These are phyloP conservation scores for Pestalotiopsis sp. DNA, from an alignment of 2,329 filamentous ascomycete species.

Conservation along the genomic window DNA sequence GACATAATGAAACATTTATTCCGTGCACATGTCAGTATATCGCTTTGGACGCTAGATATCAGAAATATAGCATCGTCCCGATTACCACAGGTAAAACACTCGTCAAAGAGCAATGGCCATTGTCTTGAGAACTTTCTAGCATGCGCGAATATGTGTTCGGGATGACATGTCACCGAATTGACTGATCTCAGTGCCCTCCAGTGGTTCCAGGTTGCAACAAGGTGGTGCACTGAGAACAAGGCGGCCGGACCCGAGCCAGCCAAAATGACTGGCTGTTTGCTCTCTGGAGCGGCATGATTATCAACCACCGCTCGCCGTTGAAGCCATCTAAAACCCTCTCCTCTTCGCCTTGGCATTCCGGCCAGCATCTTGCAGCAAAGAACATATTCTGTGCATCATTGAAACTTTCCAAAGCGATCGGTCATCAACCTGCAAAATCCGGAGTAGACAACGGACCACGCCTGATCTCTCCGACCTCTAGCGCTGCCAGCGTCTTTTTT, in stretches of 20 bases:
- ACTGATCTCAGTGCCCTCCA: not conserved
- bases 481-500: not conserved
- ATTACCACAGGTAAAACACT: not conserved
- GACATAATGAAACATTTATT: conserved; percentile 6
- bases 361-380: no score
- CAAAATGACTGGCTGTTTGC: not conserved
- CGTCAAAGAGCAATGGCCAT: not conserved
- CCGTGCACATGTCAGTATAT: not conserved
- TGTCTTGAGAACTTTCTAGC: not conserved
- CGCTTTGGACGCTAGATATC: not conserved
- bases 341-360: no score
- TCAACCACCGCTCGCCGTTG: not conserved
- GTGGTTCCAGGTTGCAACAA: not conserved
- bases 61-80: not conserved
- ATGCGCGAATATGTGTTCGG: not conserved
- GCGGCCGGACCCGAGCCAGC: not conserved
- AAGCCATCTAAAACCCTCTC: no score
- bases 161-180: not conserved
- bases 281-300: not conserved
- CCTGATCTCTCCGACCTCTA: not conserved
- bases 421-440: not conserved
- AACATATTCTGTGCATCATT: not conserved
- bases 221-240: not conserved
- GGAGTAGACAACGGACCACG: not conserved
- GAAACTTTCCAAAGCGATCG: not conserved